These are phyloP conservation scores for Teunomyces cretensis DNA, from an alignment of 805 yeast genomes.

Conservation along the genomic window DNA sequence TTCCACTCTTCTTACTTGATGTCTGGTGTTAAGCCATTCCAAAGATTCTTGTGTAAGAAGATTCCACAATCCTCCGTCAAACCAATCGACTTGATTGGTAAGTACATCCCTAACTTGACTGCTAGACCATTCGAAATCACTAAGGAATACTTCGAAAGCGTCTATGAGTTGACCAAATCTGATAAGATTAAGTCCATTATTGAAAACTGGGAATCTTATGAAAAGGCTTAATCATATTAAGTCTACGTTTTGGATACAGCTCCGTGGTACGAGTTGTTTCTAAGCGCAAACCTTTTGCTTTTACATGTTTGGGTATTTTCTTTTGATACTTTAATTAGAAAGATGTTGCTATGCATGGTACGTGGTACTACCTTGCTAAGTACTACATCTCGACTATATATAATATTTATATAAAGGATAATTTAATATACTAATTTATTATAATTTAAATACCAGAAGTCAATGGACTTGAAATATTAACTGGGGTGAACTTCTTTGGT, in stretches of 20 bases:
- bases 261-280: conserved; percentile 8
- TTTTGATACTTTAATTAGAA: background rate
- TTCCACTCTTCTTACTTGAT: conserved; percentile 99
- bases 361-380: conserved; percentile 15
- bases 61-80: conserved; percentile 92
- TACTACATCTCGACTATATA: background rate
- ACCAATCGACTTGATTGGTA: conserved; percentile 88
- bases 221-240: conserved; percentile 38
- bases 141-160: conserved; percentile 96
- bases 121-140: conserved; percentile 96
- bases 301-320: conserved; percentile 5
- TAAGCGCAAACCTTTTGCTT: background rate
- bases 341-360: conserved; percentile 4
- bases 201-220: conserved; percentile 93
- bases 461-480: conserved; percentile 74
- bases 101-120: conserved; percentile 97
- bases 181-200: conserved; percentile 86
- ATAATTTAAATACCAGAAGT: conserved; percentile 15
- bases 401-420: conserved; percentile 1
- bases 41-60: conserved; percentile 94
- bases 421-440: conserved; percentile 4
- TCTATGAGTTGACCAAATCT: conserved; percentile 85
- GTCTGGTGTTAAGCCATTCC: conserved; percentile 99
- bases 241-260: background rate
- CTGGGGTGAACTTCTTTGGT: conserved; percentile 91